Evolutionary conservation across 305 asterid species (phyloP), one percentile per base, ranked within the genome.

Genomic region (Fraxinus velutina): DNA sequence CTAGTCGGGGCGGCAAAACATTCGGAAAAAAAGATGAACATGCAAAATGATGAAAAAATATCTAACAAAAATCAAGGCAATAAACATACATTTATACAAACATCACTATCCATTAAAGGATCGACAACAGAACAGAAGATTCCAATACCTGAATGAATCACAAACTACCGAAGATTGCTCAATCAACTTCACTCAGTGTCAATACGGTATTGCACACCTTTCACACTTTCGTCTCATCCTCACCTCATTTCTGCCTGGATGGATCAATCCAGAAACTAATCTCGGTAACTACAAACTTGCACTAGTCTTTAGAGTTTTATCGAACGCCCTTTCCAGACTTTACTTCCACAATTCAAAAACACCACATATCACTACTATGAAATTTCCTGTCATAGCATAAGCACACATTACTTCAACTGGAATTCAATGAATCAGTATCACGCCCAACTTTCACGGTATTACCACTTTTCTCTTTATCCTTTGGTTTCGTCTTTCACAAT

Each of bases 101-200:
- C n/a, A 42, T 42, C 52, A 42, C 52, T 0, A 10, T 42, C 4
- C 1, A 42, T 42, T 42, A 42, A 42, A 42, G 52, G 52, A 10
- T 42, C 50, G 9, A 42, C 50, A 42, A 42, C 50, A 42, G 4
- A 42, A 9, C 15, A 42, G 15, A 9, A 9, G 50, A 42, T 9
- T 10, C 50, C 50, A 42, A 39, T 42, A 42, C 52, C 52, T 10
- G n/a, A 10, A 10, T 42, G 52, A 42, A 42, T 9, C 50, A 39
- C 52, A 42, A 42, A 10, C n/a, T 10, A 42, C 52, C 4, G 5
- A 42, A 42, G 52, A 42, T 42, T 42, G 52, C 52, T 42, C n/a
- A 42, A 42, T 42, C 52, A 42, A 42, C 79, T 3, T 70, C 33
- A 60, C 64, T 17, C 64, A 83, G 29, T 78, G 81, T 66, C 74